These are phyloP conservation scores for Cryphonectria carpinicola DNA, from an alignment of 2,329 filamentous ascomycete genomes.

Conservation along the genomic window DNA sequence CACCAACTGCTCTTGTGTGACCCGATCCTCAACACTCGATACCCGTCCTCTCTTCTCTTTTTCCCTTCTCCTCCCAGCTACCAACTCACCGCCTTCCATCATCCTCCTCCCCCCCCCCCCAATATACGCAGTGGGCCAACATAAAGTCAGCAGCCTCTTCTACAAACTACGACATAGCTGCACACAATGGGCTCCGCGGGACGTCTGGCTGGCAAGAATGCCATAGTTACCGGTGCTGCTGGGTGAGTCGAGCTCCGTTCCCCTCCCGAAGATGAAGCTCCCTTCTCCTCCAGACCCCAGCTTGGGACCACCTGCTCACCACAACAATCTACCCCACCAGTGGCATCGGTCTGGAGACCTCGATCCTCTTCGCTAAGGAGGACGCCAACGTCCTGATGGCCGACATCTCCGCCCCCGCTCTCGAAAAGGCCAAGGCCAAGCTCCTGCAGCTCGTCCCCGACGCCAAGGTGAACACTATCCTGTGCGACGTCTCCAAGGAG, in stretches of 20 bases:
- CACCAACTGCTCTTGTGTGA: background rate
- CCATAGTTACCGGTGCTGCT: constrained; percentile 80
- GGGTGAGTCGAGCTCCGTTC: constrained; percentile 62
- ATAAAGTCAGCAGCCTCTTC: background rate
- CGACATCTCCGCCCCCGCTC: constrained; percentile 78
- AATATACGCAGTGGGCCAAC: background rate
- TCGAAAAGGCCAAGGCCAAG: constrained; percentile 77
- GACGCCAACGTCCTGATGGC: constrained; percentile 84
- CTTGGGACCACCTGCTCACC: background rate
- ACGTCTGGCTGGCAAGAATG: constrained; percentile 64
- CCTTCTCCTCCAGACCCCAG: background rate
- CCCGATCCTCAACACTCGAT: background rate
- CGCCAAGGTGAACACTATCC: constrained; percentile 42
- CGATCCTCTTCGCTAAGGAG: constrained; percentile 86
- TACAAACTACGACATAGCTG: background rate
- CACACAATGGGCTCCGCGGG: constrained; percentile 37
- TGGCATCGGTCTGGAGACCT: constrained; percentile 91
- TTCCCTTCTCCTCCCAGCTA: background rate
- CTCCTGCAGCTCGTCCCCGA: constrained; percentile 72
- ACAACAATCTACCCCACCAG: constrained; percentile 47
- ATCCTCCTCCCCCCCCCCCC: background rate
- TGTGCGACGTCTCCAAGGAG: constrained; percentile 83
- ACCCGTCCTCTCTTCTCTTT: background rate
- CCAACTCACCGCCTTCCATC: background rate
- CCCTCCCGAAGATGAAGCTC: background rate